These are phyloP conservation scores for Entelexis sorbosivorans DNA, from an alignment of 1,139 yeast species.

Conservation along the genomic window DNA sequence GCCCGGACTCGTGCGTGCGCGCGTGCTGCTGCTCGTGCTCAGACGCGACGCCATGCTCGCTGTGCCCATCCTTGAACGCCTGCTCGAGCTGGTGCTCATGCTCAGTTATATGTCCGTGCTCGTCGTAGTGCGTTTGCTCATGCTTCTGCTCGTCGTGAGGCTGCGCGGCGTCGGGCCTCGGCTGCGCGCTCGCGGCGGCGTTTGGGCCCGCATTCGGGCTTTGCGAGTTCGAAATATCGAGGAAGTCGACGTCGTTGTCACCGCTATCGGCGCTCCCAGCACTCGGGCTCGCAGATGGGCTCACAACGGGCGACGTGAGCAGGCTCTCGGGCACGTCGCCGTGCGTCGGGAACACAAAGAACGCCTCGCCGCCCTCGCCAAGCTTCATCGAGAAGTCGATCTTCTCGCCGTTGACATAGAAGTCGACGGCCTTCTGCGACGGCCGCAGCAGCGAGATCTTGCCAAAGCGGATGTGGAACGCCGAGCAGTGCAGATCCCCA, in stretches of 20 bases:
- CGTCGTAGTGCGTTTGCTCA: background rate
- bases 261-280: slow-evolving; percentile 1
- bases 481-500: slow-evolving; percentile 77
- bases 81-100: background rate
- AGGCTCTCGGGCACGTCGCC: slow-evolving; percentile 58
- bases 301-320: slow-evolving; percentile 83
- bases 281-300: slow-evolving; percentile 40
- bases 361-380: slow-evolving; percentile 97
- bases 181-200: no score
- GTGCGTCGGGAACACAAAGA: slow-evolving; percentile 84
- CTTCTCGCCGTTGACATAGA: slow-evolving; percentile 69
- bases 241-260: slow-evolving; percentile 43
- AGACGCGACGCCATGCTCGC: background rate
- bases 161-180: background rate
- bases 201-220: background rate
- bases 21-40: background rate
- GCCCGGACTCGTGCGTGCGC: background rate
- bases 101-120: background rate
- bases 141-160: background rate
- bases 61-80: background rate
- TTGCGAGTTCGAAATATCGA: slow-evolving; percentile 30
- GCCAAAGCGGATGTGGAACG: slow-evolving; percentile 94
- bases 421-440: slow-evolving; percentile 88
- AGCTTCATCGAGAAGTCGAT: slow-evolving; percentile 89
- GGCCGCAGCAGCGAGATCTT: slow-evolving; percentile 86